Conservation (phyloP, 148 eudicot species). For the Polygonum aviculare region DNA sequence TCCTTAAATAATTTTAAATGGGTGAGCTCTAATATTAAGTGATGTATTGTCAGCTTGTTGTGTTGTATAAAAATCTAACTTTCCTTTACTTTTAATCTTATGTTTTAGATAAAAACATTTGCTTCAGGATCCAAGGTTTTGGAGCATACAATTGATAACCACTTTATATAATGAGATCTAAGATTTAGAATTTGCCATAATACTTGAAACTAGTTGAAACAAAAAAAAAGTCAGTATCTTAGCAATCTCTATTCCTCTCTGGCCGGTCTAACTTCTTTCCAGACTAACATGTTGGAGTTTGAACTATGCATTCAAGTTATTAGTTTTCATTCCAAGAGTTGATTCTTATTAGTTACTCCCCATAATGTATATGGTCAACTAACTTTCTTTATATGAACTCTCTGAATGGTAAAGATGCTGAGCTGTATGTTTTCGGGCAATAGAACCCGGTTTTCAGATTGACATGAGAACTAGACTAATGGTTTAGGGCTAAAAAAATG, state of each 20-base stretch:
- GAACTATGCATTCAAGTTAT: not conserved
- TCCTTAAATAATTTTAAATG: slow-evolving; percentile 20
- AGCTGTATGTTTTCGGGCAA: not conserved
- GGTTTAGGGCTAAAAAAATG: not conserved
- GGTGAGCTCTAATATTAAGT: slow-evolving; percentile 41
- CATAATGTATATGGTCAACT: not conserved
- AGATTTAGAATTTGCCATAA: not conserved
- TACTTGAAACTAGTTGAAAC: not conserved
- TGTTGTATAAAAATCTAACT: not conserved
- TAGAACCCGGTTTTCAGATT: not conserved
- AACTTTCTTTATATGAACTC: not conserved
- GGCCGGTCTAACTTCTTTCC: not conserved
- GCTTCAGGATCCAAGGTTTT: not conserved
- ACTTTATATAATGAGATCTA: not conserved
- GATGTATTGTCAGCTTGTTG: not conserved
- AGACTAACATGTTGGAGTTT: not conserved
- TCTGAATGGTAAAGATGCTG: not conserved
- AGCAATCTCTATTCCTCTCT: not conserved
- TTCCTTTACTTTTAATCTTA: not conserved
- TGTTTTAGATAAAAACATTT: not conserved
- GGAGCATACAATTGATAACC: not conserved
- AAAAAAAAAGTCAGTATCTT: not conserved
- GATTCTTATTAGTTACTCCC: not conserved
- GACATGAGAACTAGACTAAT: not conserved
- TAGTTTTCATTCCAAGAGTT: not conserved